Base-by-base conservation (phyloP, 179 eudicot genomes). In the Kewa caespitosa region DNA sequence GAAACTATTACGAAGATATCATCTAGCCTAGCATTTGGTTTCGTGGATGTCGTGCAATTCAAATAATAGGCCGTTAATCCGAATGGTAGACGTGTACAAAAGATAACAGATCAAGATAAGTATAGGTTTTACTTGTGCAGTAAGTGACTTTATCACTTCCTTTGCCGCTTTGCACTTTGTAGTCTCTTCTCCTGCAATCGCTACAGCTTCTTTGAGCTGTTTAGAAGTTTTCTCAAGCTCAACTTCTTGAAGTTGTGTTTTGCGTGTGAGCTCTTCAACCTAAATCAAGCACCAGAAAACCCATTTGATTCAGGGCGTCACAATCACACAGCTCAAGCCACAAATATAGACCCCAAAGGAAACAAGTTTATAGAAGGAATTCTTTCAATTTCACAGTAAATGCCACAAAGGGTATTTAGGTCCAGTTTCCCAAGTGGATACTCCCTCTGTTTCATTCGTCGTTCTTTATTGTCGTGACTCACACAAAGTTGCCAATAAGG, bases 121-220 rank as follows among this genome's bases (percentile, higher is more conserved):
- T 42, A 70, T 54, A 39, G 38, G 42, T 31, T 43, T 83, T 88
- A 91, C 97, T 84, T 85, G 92, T 67, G 84, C 82, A 25, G 89
- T 89, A 77, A 92, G 83, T 38, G 84, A 88, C 81, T 85, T 87
- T 73, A 92, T 89, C 76, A 88, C 90, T 76, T 92, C 94, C 81
- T 90, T 92, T 15, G 94, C 90, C 43, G 89, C 94, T 90, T 91
- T 91, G 80, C 85, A 84, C 84, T 90, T 90, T n/a, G 86, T 89
- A 78, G 90, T 88, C 86, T 89, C 91, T 76, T 82, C 89, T 74
- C 87, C 90, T 32, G 93, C 93, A 33, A 86, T 70, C 46, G 82
- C 70, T 52, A 85, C 74, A 13, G 84, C 87, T 75, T 85, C 87
- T 69, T 80, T 85, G 48, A 85, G 73, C 43, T 85, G 85, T 72